A percentile compares a stretch with the other conserved stretches of the same genome.
Conservation (phyloP, 2,329 filamentous ascomycete genomes). For the Ramichloridium luteum region DNA sequence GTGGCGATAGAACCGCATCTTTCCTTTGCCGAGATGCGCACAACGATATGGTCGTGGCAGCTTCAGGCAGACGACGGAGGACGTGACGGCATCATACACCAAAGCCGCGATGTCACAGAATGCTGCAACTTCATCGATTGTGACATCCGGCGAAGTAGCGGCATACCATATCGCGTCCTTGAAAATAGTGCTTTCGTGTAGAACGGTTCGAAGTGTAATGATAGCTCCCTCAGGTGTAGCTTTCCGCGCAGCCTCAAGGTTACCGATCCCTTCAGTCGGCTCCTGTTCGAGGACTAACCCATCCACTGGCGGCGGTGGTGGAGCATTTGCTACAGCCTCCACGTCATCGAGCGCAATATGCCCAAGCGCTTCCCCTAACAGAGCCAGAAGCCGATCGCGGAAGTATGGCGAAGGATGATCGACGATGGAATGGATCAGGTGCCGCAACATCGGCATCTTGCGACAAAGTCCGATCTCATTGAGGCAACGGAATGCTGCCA, state of each 20-base stretch:
- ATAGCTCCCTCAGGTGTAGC: conserved; percentile 46
- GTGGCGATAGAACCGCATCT: conserved; percentile 22
- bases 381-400: conserved; percentile 38
- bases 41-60: conserved; percentile 47
- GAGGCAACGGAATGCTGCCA: conserved; percentile 47
- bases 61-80: conserved; percentile 37
- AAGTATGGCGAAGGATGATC: conserved; percentile 48
- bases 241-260: conserved; percentile 41
- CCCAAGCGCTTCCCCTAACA: conserved; percentile 45
- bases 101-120: conserved; percentile 46
- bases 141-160: conserved; percentile 37
- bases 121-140: conserved; percentile 42
- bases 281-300: conserved; percentile 48
- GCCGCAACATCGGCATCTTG: conserved; percentile 40
- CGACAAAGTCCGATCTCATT: conserved; percentile 43
- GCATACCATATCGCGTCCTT: conserved; percentile 46
- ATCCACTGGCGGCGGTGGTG: conserved; percentile 26
- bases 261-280: conserved; percentile 35
- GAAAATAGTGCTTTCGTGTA: conserved; percentile 38
- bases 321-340: conserved; percentile 19
- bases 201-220: conserved; percentile 41
- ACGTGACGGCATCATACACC: conserved; percentile 42
- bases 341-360: conserved; percentile 43
- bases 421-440: conserved; percentile 45
- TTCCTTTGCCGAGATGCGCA: conserved; percentile 40